Evolutionary conservation across 2,329 filamentous ascomycete genomes (phyloP), one percentile per base, ranked within the genome.

Genomic region (Fusarium sp.): DNA sequence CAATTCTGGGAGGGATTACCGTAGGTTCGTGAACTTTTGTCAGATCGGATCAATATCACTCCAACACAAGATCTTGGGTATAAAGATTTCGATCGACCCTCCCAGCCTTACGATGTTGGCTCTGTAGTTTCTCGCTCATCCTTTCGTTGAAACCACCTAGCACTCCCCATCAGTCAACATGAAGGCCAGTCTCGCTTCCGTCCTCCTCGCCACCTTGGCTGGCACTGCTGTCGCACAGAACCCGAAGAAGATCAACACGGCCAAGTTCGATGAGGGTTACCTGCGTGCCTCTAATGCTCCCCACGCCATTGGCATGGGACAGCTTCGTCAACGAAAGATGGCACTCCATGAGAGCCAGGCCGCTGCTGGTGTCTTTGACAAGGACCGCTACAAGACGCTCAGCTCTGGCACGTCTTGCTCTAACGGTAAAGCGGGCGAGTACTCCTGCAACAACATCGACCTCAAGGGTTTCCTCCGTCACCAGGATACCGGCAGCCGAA

Each of bases 381-480:
- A 61, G n/a, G 57, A 61, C 15, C 57, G 57, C 11, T 61, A 61
- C 26, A 61, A 60, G 8, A 41, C 37, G 1, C 51, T 61, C 8
- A n/a, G 42, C n/a, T 61, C 57, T 5, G 26, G 30, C 5, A 61
- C 57, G 3, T 16, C 57, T 28, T 61, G 57, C 7, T 13, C 56
- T 1, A 31, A 34, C 4, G 57, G 57, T 0, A 61, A 60, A n/a
- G 55, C 57, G 0, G 55, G 55, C 0, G 57, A 28, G 0, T 61
- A 61, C 23, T 61, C 57, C n/a, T 61, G 57, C 33, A 52, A 60
- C 18, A 61, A 61, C 3, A 3, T 61, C 13, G 55, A 61, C 13
- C 42, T 61, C 4, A 20, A n/a, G 36, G 57, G 57, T 0, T 61
- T 61, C 30, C 5, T 61, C 8, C 57, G 57, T 3, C 57, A 61